Evolutionary conservation across 2,329 filamentous ascomycete genomes (phyloP).

Genomic region (Rutstroemia sp.): DNA sequence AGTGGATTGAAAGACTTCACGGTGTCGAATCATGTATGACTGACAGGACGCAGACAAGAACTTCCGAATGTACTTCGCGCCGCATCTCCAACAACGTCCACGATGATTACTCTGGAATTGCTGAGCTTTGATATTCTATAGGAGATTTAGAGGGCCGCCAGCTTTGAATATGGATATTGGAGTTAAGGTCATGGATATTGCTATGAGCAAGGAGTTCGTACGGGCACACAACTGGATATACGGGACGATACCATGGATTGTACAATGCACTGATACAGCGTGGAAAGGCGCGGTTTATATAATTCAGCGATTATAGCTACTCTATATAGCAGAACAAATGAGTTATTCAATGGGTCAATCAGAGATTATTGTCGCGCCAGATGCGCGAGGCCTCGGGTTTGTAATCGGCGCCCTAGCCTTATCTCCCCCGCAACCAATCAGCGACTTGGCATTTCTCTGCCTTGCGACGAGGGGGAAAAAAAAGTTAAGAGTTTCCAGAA

Average conservation of each 20-base stretch:
- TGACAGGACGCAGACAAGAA: conserved; percentile 29
- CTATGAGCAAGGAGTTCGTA: too few species aligned
- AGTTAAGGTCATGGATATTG: too few species aligned
- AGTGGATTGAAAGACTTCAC: background rate
- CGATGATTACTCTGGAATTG: background rate
- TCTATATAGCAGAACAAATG: too few species aligned
- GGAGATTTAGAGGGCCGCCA: too few species aligned
- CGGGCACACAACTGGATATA: too few species aligned
- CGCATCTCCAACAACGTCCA: conserved; percentile 21
- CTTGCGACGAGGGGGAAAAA: conserved; percentile 1
- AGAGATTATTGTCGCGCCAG: background rate
- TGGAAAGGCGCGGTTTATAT: too few species aligned
- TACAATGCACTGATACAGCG: too few species aligned
- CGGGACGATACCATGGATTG: too few species aligned
- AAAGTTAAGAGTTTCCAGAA: conserved; percentile 12
- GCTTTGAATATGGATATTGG: too few species aligned
- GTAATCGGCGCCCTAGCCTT: background rate
- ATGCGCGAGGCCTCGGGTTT: background rate
- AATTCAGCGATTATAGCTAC: too few species aligned
- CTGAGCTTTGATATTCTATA: too few species aligned
- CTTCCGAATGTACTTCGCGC: conserved; percentile 33
- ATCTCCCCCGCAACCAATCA: conserved; percentile 3
- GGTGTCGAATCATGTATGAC: conserved; percentile 9
- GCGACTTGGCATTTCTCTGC: background rate
- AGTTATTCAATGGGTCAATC: too few species aligned